Base-by-base conservation (phyloP, 345 rosid genomes). In the Salix caprea region DNA sequence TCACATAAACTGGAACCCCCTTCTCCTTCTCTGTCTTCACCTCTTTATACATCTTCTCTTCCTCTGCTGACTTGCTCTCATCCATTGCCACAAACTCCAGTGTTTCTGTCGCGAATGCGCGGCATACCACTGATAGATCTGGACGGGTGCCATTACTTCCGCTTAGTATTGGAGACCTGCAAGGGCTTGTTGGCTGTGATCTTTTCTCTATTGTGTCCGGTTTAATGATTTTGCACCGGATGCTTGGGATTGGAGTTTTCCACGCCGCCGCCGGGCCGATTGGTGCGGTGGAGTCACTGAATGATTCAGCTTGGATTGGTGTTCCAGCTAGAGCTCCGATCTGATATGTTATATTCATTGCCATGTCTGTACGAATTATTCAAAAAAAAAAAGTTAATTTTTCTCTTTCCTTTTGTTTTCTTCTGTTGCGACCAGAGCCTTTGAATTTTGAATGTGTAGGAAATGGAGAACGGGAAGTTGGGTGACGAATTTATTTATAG, bases 1-100 rank as follows among this genome's bases (percentile, higher is more conserved):
- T 96, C 67, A 96, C 98, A 76, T 76, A 96, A 62, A 96, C 99
- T 72, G 99, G 99, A 67, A 96, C 99, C 18, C 96, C 96, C 58
- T 79, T 78, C 26, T 66, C 78, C 67, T 62, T 77, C 5, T 32
- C 78, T 19, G 14, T 9, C n/a, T 86, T 39, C 48, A 28, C 87
- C 69, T 82, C 88, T 66, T 36, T 75, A 76, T 81, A 65, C 73
- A 83, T 52, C 61, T 75, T 76, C 82, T 76, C 76, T 32, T 39
- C 87, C 6, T 65, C 86, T 28, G 52, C 52, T 1, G 79, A 1
- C 44, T 40, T 40, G 3, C 44, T 74, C 69, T 73, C 84, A 72
- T 67, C 75, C 74, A 48, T 79, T 76, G 26, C 15, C 60, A 5
- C 12, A 52, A 67, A 67, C 23, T 84, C 88, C 60, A 7, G 9